Evolutionary conservation across 768 basidiomycete species (phyloP).

Genomic region (Rhizopogon sp.): DNA sequence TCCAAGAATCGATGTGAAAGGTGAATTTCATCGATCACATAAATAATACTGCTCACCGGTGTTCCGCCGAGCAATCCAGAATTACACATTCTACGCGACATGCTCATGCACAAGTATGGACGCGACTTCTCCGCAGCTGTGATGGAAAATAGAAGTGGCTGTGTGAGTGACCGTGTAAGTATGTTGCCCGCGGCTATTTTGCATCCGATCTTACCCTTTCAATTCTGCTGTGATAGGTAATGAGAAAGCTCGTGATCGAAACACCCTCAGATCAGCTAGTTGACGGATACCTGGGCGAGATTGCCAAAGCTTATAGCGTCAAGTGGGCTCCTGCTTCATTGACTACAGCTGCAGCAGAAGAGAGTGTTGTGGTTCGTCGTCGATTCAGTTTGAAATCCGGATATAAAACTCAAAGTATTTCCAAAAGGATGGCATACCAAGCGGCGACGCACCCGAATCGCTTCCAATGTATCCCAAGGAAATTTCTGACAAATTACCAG

Average conservation of each 20-base stretch:
- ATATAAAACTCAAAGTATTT: background rate
- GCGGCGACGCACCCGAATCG: slow-evolving; percentile 8
- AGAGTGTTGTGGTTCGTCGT: slow-evolving; percentile 36
- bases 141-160: slow-evolving; percentile 77
- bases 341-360: slow-evolving; percentile 26
- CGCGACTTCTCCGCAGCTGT: slow-evolving; percentile 83
- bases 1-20: slow-evolving; percentile 87
- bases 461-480: slow-evolving; percentile 26
- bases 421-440: slow-evolving; percentile 1
- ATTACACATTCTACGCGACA: slow-evolving; percentile 84
- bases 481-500: slow-evolving; percentile 37
- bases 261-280: slow-evolving; percentile 75
- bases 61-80: slow-evolving; percentile 40
- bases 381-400: background rate
- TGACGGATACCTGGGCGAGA: slow-evolving; percentile 84
- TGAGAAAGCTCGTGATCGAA: slow-evolving; percentile 63
- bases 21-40: slow-evolving; percentile 27
- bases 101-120: slow-evolving; percentile 95
- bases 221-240: slow-evolving; percentile 43
- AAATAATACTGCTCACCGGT: slow-evolving; percentile 2
- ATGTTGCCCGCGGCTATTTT: background rate
- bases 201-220: background rate
- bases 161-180: slow-evolving; percentile 81
- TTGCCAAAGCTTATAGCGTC: slow-evolving; percentile 82
- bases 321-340: slow-evolving; percentile 48